Evolutionary conservation across 306 rosid genomes (phyloP), one percentile per base, ranked within the genome.

Genomic region (Dicorynia guianensis): DNA sequence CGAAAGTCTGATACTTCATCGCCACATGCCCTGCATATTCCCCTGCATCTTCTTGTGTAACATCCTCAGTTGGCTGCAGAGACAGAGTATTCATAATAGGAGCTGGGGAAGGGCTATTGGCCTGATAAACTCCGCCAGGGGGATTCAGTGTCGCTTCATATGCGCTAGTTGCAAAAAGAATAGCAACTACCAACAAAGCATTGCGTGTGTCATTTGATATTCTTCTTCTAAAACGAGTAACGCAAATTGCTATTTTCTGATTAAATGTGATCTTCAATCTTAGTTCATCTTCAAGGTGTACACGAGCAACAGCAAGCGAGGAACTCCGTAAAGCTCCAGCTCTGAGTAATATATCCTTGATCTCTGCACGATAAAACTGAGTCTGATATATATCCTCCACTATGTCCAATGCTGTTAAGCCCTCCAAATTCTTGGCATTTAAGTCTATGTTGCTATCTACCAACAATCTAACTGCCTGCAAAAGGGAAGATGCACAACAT

Each of bases 391-490:
- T 1, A 25, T 25, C n/a, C 36, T 73, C 70, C 43, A 63, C 43
- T 3, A 78, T 69, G 76, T 80, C 85, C 48, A 74, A 34, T 0
- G 83, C 85, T 36, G 87, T 82, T 15, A 2, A 17, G 5, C 38
- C 75, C 25, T 75, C 80, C 0, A 34, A 38, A 20, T 85, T 77
- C 71, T 63, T 76, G 0, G 65, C 71, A 5, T 71, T 81, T 62
- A 66, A 34, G 59, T 81, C 50, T 7, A 73, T 55, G 3, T 65
- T 74, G 38, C 60, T 76, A 0, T 72, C 67, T 12, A 82, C 6
- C 14, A 79, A 64, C 74, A 72, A 60, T 18, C 70, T 74, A 36
- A 85, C 82, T 11, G 61, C 71, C 89, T 85, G 86, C 43, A 40
- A 6, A 60, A 40, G 8, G 3, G 40, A 50, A 5, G 38, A 40